Base-by-base conservation (phyloP, 192 early-diverging fungal species). In the Dispira parvispora region DNA sequence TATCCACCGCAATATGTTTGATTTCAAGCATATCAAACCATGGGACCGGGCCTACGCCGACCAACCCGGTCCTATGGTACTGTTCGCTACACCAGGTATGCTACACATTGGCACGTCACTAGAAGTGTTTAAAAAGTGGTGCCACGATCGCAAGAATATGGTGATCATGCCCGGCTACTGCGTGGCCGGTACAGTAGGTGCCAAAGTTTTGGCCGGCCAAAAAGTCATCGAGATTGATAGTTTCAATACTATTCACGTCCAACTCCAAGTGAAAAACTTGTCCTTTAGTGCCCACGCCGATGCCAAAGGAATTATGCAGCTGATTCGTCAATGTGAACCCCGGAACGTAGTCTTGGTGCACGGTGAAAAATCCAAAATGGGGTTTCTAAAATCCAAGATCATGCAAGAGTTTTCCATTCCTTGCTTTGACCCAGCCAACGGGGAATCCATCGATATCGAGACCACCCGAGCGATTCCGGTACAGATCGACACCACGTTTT, bases 81-180 rank as follows among this genome's bases (percentile, higher is more conserved):
- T 96, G 26, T 97, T 99, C 82, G 92, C 96, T 1, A 88, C 91
- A 0, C 96, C 96, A 1, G 96, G 96, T 11, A 99, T 99, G 96
- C 77, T 99, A n/a, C 90, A 99, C 69, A 83, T 86, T 32, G 96
- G 96, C 21, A 94, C 87, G 10, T 92, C 90, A 0, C 76, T 99
- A n/a, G 84, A 88, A 46, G 84, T 96, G 2, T 97, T 99, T 70
- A 88, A 87, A 63, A 96, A 95, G 70, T 97, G 93, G 92, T 91
- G 90, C 46, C 81, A 80, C 0, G 80, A 92, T 68, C 87, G 89
- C 6, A 82, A 85, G 63, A 99, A 99, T 63, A 96, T 94, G 90
- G 79, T 96, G 38, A 95, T 99, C 63, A 84, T 99, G 83, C 96
- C 96, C 9, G 96, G 96, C 12, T 99, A 90, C 71, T 99, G 96